These are phyloP conservation scores for Immersiporthe knoxdaviesiana DNA, from an alignment of 2,329 filamentous ascomycete genomes.

Conservation along the genomic window DNA sequence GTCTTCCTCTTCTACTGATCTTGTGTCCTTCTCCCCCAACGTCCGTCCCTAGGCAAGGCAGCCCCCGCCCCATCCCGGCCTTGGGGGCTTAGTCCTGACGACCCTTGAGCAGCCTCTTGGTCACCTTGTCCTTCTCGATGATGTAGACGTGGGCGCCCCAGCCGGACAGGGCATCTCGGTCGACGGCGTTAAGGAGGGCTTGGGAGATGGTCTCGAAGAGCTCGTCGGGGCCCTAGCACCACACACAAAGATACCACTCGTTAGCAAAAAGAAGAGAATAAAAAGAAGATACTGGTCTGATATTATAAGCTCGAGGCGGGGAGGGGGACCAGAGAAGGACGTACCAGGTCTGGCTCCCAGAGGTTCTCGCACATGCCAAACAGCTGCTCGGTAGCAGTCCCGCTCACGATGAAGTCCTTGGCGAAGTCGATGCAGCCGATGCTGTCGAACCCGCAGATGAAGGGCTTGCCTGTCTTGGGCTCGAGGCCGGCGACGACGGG, in stretches of 20 bases:
- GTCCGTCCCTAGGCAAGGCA: conserved; percentile 19
- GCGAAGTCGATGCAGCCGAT: conserved; percentile 99
- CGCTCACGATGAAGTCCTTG: conserved; percentile 98
- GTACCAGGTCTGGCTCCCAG: conserved; percentile 95
- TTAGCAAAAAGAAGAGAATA: not conserved
- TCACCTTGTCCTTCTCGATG: conserved; percentile 99
- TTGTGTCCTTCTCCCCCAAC: conserved; percentile 9
- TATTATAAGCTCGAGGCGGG: not conserved
- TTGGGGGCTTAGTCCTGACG: conserved; percentile 82
- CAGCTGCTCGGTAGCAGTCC: conserved; percentile 94
- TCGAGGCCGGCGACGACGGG: conserved; percentile 96
- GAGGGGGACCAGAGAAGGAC: no score
- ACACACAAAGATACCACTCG: conserved; percentile 6
- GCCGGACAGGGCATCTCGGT: conserved; percentile 93
- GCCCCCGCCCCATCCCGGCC: no score
- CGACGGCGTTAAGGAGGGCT: conserved; percentile 90
- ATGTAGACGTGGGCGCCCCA: conserved; percentile 99
- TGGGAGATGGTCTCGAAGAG: conserved; percentile 99
- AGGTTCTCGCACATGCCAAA: conserved; percentile 98
- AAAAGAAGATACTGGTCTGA: not conserved
- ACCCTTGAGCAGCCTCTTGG: conserved; percentile 97
- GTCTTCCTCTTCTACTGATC: conserved; percentile 12
- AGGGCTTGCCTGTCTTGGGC: conserved; percentile 89
- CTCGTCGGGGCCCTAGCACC: conserved; percentile 78
- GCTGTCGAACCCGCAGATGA: conserved; percentile 98